phyloP scores from a whole-genome alignment of 768 basidiomycete species.

The Pisolithus albus region DNA sequence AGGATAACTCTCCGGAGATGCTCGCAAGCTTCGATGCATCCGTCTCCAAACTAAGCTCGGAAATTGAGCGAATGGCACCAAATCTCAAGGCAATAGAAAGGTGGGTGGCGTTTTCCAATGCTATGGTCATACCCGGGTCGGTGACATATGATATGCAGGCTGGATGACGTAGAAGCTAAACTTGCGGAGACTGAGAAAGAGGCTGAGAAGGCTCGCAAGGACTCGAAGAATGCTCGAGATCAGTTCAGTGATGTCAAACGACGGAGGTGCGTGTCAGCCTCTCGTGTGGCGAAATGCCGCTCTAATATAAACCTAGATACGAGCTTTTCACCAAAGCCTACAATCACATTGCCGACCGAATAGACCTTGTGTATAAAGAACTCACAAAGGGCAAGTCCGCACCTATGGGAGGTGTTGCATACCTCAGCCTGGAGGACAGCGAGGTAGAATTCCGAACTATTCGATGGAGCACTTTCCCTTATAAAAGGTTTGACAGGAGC shows the following conservation, averaged over 20 bases:
- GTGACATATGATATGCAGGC: conserved; percentile 32
- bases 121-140: background rate
- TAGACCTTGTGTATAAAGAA: conserved; percentile 96
- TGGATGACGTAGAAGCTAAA: conserved; percentile 81
- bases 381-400: conserved; percentile 92
- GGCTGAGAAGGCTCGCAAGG: conserved; percentile 85
- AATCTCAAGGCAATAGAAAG: conserved; percentile 95
- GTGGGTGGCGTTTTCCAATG: conserved; percentile 32
- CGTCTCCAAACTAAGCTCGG: conserved; percentile 61
- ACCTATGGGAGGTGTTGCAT: conserved; percentile 94
- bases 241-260: conserved; percentile 85
- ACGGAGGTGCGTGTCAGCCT: conserved; percentile 49
- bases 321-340: conserved; percentile 96
- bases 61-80: conserved; percentile 91
- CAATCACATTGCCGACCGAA: conserved; percentile 89
- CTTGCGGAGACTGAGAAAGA: conserved; percentile 86
- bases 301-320: conserved; percentile 31
- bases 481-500: conserved; percentile 46
- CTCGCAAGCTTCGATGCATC: conserved; percentile 69
- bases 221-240: conserved; percentile 86
- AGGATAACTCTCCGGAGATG: conserved; percentile 58
- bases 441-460: conserved; percentile 56
- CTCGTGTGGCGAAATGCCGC: background rate
- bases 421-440: conserved; percentile 90
- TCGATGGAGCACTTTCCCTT: background rate